Base-by-base conservation (phyloP, 2,329 filamentous ascomycete genomes). In the Paraconiothyrium brasiliense region DNA sequence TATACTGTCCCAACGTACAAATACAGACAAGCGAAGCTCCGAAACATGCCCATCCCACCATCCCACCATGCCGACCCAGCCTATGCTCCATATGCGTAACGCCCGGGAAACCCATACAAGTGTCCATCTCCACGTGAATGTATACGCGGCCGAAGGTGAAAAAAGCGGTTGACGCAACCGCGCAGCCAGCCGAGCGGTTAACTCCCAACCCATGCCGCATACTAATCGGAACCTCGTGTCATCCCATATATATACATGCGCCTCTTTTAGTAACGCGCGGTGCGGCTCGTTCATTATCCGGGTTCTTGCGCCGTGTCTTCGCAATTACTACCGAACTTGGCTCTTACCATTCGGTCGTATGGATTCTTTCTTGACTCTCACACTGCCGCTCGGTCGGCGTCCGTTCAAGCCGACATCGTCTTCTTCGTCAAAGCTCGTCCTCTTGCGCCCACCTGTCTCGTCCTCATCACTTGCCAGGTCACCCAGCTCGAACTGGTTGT, bases 381-480 rank as follows among this genome's bases (percentile, higher is more conserved):
- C 60, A 55, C 70, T 71, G 13, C 75, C 69, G 43, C 64, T 67
- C 4, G 71, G 62, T 24, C 56, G 61, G 2, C 60, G 69, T n/a
- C 69, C 72, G 2, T 72, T 67, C 37, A 56, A 7, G 60, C 66
- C 16, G 59, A 68, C 11, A 66, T 50, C 24, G 67, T 64, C 60
- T 27, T 66, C 69, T 24, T 76, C 71, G 39, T 78, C 77, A 54
- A 76, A 77, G 54, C 73, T 76, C 47, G 73, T 74, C 10, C 75
- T 61, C 71, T 77, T 73, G 62, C 71, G 68, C 5, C 60, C 67
- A 50, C 34, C 70, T 3, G 75, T 76, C 57, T 81, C 79, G 60
- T 82, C 81, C 51, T 77, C 81, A 50, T 95, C 92, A 67, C 94
- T 91, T 2, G 90, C 86, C 43, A 97, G 82, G 70, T 97, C 92